Conservation (phyloP, 129 eudicot genomes). For the Flaveria bidentis region DNA sequence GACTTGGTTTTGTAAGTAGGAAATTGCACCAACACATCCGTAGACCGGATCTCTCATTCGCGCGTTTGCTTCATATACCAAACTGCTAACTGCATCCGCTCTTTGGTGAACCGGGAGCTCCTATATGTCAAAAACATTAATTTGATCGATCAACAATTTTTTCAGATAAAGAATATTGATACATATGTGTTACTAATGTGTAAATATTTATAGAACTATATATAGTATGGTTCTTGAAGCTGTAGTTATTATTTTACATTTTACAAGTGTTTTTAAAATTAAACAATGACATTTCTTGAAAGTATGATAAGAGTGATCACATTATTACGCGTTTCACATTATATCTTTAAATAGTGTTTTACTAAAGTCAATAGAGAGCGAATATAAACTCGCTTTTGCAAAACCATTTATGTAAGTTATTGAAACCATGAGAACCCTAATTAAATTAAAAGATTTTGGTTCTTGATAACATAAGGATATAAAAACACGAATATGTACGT, state of each 20-base stretch:
- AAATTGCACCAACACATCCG: constrained; percentile 96
- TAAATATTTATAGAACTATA: too few species aligned
- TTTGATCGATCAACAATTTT: background rate
- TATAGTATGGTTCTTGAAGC: background rate
- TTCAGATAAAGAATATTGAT: background rate
- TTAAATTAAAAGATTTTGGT: too few species aligned
- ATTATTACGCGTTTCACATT: background rate
- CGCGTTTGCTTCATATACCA: constrained; percentile 91
- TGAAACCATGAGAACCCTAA: too few species aligned
- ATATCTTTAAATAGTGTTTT: too few species aligned
- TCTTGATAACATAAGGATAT: too few species aligned
- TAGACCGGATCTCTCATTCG: constrained; percentile 90
- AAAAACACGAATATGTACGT: too few species aligned
- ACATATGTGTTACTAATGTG: background rate
- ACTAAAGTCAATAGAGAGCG: too few species aligned
- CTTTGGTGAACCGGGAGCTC: constrained; percentile 89
- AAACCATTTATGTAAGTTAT: too few species aligned
- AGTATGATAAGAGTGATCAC: background rate
- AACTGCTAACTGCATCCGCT: constrained; percentile 92
- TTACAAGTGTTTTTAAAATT: too few species aligned
- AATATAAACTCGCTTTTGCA: too few species aligned
- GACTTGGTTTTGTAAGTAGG: constrained; percentile 83
- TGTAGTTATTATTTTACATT: background rate
- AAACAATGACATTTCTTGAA: background rate
- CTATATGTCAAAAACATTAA: constrained; percentile 39